Evolutionary conservation across 176 grass and related monocot species (phyloP).

Genomic region (Miscanthus lutarioriparius): DNA sequence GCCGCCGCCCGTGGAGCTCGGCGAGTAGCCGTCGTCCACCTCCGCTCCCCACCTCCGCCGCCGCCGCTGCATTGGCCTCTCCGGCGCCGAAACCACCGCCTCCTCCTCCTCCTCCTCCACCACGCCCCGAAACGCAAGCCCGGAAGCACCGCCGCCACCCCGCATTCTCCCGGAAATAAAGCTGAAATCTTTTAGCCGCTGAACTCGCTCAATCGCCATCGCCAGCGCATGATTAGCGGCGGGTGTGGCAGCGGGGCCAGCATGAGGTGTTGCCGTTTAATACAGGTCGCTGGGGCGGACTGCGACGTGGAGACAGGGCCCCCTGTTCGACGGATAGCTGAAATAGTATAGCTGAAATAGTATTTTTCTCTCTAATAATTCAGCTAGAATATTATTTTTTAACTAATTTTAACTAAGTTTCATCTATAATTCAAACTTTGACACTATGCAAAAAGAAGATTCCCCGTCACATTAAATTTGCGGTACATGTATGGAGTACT

Average conservation of each 20-base stretch:
- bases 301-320: slow-evolving; percentile 44
- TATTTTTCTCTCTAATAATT: too few species aligned
- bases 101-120: slow-evolving; percentile 12
- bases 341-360: too few species aligned
- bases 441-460: too few species aligned
- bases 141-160: slow-evolving; percentile 11
- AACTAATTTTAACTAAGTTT: too few species aligned
- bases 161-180: slow-evolving; percentile 25
- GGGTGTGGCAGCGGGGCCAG: slow-evolving; percentile 13
- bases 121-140: slow-evolving; percentile 4
- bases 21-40: slow-evolving; percentile 41
- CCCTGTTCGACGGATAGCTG: too few species aligned
- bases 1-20: slow-evolving; percentile 41
- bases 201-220: slow-evolving; percentile 10
- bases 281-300: slow-evolving; percentile 29
- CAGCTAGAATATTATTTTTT: too few species aligned
- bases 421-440: too few species aligned
- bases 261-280: slow-evolving; percentile 37
- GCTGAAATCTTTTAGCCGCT: background rate
- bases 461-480: too few species aligned
- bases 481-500: too few species aligned
- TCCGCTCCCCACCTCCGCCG: slow-evolving; percentile 32
- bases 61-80: slow-evolving; percentile 21
- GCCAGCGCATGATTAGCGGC: slow-evolving; percentile 36
- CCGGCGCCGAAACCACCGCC: slow-evolving; percentile 33